Conservation (phyloP, 176 grass and related monocot genomes). For the Cocos nucifera region DNA sequence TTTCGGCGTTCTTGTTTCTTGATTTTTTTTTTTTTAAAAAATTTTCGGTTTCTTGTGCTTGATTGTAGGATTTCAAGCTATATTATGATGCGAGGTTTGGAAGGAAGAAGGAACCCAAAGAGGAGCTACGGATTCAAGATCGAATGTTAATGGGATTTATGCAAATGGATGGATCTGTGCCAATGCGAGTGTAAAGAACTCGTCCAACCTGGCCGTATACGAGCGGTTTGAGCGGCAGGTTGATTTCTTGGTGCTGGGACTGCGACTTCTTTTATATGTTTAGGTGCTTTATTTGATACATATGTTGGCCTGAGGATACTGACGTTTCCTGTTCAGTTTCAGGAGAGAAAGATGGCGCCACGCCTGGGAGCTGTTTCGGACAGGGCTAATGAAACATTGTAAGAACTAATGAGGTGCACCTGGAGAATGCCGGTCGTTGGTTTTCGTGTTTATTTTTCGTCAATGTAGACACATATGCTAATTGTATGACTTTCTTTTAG, state of each 20-base stretch:
- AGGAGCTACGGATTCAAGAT: conserved; percentile 23
- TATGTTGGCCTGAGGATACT: neutral
- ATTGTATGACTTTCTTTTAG: too few relatives aligned
- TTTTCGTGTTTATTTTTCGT: too few relatives aligned
- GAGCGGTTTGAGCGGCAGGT: conserved; percentile 96
- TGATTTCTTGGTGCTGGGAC: neutral
- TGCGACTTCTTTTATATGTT: neutral
- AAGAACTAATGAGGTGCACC: too few relatives aligned
- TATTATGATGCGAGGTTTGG: conserved; percentile 79
- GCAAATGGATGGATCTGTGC: neutral
- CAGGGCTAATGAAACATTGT: conserved; percentile 31
- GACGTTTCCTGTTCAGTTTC: conserved; percentile 14
- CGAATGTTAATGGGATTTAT: conserved; percentile 6
- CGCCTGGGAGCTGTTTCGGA: conserved; percentile 36
- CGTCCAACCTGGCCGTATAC: conserved; percentile 67
- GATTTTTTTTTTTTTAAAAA: neutral
- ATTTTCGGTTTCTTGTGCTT: neutral
- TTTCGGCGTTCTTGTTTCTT: neutral
- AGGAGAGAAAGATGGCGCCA: conserved; percentile 35
- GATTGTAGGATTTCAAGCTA: conserved; percentile 47
- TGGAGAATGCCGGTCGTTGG: too few relatives aligned
- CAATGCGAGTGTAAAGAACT: conserved; percentile 50
- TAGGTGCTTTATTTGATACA: conserved; percentile 1
- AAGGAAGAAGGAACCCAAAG: conserved; percentile 35
- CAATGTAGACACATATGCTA: too few relatives aligned